Percentiles rank a stretch among this genome's conserved stretches.
Evolutionary conservation across 2,329 filamentous ascomycete species (phyloP).

Genomic region (Colletotrichum graminicola): DNA sequence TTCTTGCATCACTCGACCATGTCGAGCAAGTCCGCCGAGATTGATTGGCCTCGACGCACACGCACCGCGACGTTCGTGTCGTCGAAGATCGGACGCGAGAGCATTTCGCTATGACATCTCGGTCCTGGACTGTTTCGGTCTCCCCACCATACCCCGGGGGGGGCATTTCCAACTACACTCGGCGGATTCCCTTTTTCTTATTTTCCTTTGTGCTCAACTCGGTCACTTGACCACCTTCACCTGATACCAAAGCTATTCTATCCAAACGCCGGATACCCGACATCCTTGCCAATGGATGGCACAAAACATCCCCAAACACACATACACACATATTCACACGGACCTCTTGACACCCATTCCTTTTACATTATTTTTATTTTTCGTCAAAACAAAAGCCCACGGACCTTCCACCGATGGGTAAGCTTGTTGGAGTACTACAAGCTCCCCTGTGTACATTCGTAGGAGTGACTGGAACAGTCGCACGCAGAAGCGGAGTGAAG

Average conservation of each 20-base stretch:
- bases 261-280: conserved; percentile 39
- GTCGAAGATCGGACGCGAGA: conserved; percentile 32
- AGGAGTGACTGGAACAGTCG: conserved; percentile 33
- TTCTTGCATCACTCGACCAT: conserved; percentile 36
- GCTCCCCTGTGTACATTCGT: conserved; percentile 39
- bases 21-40: conserved; percentile 33
- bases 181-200: conserved; percentile 26
- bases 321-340: conserved; percentile 25
- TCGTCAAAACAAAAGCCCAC: conserved; percentile 33
- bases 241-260: conserved; percentile 40
- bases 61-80: conserved; percentile 21
- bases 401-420: conserved; percentile 22
- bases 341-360: conserved; percentile 38
- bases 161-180: conserved; percentile 24
- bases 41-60: conserved; percentile 27
- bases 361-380: conserved; percentile 38
- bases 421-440: conserved; percentile 36
- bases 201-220: conserved; percentile 39
- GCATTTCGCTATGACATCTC: conserved; percentile 39
- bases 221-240: conserved; percentile 41
- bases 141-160: conserved; percentile 33
- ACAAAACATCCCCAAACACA: conserved; percentile 31
- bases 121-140: conserved; percentile 22
- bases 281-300: conserved; percentile 41
- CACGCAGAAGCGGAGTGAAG: conserved; percentile 23